Evolutionary conservation across 1,139 yeast species (phyloP), one percentile per base, ranked within the genome.

Genomic region (Spencermartinsiella ligniputridi): DNA sequence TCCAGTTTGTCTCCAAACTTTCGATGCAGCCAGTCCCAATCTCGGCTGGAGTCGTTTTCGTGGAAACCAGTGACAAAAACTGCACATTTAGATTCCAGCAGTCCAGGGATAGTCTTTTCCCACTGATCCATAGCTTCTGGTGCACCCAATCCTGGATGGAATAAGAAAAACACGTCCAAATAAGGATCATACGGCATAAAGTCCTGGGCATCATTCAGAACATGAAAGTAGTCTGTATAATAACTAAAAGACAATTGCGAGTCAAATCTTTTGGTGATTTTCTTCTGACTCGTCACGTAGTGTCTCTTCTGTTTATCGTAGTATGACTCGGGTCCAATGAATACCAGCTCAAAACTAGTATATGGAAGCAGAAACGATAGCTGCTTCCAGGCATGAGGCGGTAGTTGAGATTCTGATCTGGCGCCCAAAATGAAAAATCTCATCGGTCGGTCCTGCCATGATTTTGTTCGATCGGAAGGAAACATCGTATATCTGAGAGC

Each of bases 151-250:
- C 96, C 96, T 1, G 98, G 97, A 64, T 92, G 97, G 83, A 90
- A 92, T 44, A 87, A 71, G 74, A 88, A 89, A 69, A 92, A 92
- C 22, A 81, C 79, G 64, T 92, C 98, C 63, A 87, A 76, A 66
- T 90, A 92, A 35, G 99, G 98, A 65, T 92, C 98, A 64, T 90
- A 92, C 13, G 98, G 98, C 81, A 89, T 88, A 63, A 92, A 83
- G 66, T 90, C 97, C 56, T 92, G 95, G 47, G 86, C 83, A 56
- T 88, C 88, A 66, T 92, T 95, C 48, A 85, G 74, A 41, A 85
- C 92, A 61, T 89, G 89, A 79, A 92, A 92, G 65, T 83, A 90
- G 59, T 85, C 84, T 2, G 97, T 86, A 64, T 90, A 96, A 67
- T 85, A 84, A 49, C 83, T 78, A 53, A 90, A 74, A 24, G 85